phyloP scores from a whole-genome alignment of 371 early-diverging fungal species.

The Rhizopus delemar region DNA sequence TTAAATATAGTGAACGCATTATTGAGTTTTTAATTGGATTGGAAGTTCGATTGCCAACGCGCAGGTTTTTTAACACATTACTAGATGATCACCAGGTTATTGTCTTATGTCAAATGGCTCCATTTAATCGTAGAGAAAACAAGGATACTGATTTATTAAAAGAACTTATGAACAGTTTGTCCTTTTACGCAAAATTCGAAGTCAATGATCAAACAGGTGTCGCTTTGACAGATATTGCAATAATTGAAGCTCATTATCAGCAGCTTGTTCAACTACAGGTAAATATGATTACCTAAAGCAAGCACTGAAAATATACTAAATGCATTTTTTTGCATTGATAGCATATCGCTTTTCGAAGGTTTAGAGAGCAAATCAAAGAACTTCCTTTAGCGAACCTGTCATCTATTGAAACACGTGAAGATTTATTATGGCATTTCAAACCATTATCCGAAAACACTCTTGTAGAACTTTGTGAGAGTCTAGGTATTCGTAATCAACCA shows the following conservation, averaged over 20 bases:
- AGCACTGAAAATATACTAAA: background rate
- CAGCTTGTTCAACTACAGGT: slow-evolving; percentile 71
- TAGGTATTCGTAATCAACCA: slow-evolving; percentile 59
- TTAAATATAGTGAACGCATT: slow-evolving; percentile 70
- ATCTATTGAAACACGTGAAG: slow-evolving; percentile 58
- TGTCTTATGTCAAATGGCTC: slow-evolving; percentile 58
- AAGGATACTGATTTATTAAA: slow-evolving; percentile 55
- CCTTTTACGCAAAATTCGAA: slow-evolving; percentile 74
- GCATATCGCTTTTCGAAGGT: slow-evolving; percentile 66
- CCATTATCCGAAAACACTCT: slow-evolving; percentile 53
- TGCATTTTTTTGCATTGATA: slow-evolving; percentile 13
- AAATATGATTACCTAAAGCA: background rate
- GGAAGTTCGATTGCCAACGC: slow-evolving; percentile 86
- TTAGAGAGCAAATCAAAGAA: slow-evolving; percentile 66
- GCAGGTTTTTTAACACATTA: slow-evolving; percentile 82
- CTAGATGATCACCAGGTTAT: slow-evolving; percentile 81
- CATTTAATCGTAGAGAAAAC: slow-evolving; percentile 49
- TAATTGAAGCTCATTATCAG: slow-evolving; percentile 62
- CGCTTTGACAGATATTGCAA: slow-evolving; percentile 68
- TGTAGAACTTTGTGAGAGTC: slow-evolving; percentile 50
- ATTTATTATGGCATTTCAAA: slow-evolving; percentile 60
- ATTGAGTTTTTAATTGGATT: slow-evolving; percentile 86
- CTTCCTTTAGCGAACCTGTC: slow-evolving; percentile 76
- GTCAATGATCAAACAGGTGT: slow-evolving; percentile 83
- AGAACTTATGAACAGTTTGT: slow-evolving; percentile 63